phyloP scores from a whole-genome alignment of 2,329 filamentous ascomycete genomes.

The Neofusicoccum parvum region DNA sequence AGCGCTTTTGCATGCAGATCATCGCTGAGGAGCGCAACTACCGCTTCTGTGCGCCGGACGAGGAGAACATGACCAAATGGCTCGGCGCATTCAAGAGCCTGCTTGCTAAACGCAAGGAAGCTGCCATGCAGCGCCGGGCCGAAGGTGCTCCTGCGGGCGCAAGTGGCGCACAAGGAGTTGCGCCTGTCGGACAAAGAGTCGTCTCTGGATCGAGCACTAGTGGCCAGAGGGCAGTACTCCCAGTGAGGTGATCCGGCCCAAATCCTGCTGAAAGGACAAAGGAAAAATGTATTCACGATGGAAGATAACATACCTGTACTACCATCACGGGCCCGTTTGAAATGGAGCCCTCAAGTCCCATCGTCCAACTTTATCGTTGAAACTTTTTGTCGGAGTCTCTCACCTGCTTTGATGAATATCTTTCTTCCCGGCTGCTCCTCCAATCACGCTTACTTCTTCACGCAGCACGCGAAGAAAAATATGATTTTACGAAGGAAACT shows the following conservation, averaged over 20 bases:
- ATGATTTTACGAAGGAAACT: conserved; percentile 12
- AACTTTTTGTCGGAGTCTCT: background rate
- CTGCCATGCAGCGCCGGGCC: background rate
- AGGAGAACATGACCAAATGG: conserved; percentile 81
- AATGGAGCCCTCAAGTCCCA: background rate
- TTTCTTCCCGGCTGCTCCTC: background rate
- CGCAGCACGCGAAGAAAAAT: background rate
- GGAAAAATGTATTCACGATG: background rate
- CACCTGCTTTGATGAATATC: background rate
- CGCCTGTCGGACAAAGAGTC: background rate
- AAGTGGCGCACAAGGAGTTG: background rate
- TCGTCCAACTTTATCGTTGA: background rate
- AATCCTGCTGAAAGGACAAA: background rate
- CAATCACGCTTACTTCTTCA: background rate
- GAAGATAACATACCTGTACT: conserved; percentile 15
- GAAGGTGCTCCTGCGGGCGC: background rate
- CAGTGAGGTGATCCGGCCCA: background rate
- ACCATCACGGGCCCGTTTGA: background rate
- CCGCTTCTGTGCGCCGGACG: conserved; percentile 64
- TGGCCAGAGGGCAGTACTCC: background rate
- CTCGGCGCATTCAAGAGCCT: conserved; percentile 90
- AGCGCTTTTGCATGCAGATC: conserved; percentile 84
- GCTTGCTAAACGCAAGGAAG: conserved; percentile 68
- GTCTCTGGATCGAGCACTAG: background rate
- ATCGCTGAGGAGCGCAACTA: conserved; percentile 82